These are phyloP conservation scores for Trypanosomatidae sp. DNA, from an alignment of 208 protist species.

Conservation along the genomic window DNA sequence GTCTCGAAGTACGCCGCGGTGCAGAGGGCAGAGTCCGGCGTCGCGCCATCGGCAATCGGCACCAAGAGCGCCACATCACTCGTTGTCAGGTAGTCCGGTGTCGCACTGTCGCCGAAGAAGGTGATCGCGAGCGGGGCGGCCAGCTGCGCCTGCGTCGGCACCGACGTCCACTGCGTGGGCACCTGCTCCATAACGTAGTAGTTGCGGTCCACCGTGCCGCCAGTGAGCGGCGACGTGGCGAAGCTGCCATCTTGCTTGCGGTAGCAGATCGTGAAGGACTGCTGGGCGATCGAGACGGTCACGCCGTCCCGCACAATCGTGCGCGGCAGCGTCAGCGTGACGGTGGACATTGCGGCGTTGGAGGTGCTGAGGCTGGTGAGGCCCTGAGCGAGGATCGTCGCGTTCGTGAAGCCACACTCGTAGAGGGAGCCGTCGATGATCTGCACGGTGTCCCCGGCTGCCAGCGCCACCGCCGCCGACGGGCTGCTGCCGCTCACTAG, in stretches of 20 bases:
- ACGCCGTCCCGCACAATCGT: constrained; percentile 4
- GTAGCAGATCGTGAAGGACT: constrained; percentile 77
- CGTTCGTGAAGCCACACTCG: constrained; percentile 79
- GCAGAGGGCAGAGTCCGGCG: constrained; percentile 8
- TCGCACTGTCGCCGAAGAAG: constrained; percentile 42
- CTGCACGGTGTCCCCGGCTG: constrained; percentile 45
- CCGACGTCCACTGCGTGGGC: constrained; percentile 49
- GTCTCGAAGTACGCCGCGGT: no score
- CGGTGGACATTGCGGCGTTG: constrained; percentile 10
- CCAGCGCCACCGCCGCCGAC: constrained; percentile 13
- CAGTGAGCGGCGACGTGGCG: constrained; percentile 62
- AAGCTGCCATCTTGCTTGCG: constrained; percentile 48
- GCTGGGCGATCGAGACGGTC: neutral
- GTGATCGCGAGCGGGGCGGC: constrained; percentile 49
- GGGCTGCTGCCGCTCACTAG: neutral
- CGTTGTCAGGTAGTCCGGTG: constrained; percentile 41
- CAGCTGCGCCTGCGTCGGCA: constrained; percentile 54
- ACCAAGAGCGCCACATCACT: constrained; percentile 72
- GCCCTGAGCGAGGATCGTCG: constrained; percentile 46
- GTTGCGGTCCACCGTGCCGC: constrained; percentile 49
- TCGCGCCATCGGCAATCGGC: constrained; percentile 9
- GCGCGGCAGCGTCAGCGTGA: constrained; percentile 15
- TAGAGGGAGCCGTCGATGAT: constrained; percentile 78
- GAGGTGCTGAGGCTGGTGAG: constrained; percentile 18
- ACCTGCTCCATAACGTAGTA: constrained; percentile 40